Conservation (phyloP, 257 asterid species). For the Przewalskia tangutica region DNA sequence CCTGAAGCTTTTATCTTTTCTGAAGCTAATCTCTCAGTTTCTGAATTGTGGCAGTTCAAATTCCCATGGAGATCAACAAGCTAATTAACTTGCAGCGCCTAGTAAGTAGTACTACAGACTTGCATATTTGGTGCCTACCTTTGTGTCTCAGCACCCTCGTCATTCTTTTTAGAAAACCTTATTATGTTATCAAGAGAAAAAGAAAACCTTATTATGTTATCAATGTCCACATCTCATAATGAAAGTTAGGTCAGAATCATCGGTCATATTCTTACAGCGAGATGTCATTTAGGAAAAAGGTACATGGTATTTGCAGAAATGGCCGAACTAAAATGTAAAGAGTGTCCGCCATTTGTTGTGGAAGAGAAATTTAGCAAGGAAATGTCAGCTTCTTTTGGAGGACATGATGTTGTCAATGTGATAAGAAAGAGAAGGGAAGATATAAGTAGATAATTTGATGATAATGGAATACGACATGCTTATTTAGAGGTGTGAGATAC, state of each 20-base stretch:
- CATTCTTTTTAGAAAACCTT: neutral
- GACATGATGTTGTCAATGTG: neutral
- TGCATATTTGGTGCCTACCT: neutral
- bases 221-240: neutral
- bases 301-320: neutral
- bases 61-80: slow-evolving; percentile 72
- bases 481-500: neutral
- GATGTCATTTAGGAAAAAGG: neutral
- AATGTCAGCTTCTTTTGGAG: neutral
- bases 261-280: neutral
- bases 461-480: neutral
- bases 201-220: neutral
- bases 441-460: neutral
- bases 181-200: neutral
- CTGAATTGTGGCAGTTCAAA: slow-evolving; percentile 48
- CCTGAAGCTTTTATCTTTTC: neutral
- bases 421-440: neutral
- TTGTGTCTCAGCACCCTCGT: neutral
- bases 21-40: neutral
- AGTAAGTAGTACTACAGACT: slow-evolving; percentile 47
- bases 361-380: neutral
- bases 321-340: neutral
- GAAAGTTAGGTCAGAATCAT: neutral
- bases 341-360: neutral
- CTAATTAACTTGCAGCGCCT: slow-evolving; percentile 84